These are phyloP conservation scores for Fragaria iinumae DNA, from an alignment of 306 rosid genomes.

Conservation along the genomic window DNA sequence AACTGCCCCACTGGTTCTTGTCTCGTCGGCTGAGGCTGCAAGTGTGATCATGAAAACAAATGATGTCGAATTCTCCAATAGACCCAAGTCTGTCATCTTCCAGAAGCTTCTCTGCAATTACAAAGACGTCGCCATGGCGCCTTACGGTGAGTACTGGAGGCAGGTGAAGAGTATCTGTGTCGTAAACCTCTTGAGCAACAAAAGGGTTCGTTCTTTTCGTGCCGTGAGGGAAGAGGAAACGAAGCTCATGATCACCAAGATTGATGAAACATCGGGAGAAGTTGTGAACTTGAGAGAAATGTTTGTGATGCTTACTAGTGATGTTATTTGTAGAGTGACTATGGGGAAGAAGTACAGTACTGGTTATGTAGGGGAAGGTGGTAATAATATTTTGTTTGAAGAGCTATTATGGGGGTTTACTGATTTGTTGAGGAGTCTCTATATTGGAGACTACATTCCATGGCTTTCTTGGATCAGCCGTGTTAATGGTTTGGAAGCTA, in stretches of 20 bases:
- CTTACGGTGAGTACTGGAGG: conserved; percentile 54
- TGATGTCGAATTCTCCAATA: conserved; percentile 29
- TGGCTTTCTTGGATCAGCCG: conserved; percentile 47
- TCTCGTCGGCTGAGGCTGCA: conserved; percentile 42
- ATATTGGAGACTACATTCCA: conserved; percentile 47
- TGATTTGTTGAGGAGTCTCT: conserved; percentile 30
- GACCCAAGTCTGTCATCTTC: conserved; percentile 13
- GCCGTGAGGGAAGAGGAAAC: conserved; percentile 34
- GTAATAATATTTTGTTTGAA: conserved; percentile 19
- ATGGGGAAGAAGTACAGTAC: conserved; percentile 49
- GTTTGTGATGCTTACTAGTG: conserved; percentile 25
- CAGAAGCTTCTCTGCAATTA: conserved; percentile 30
- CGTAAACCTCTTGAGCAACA: conserved; percentile 33
- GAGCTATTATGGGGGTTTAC: conserved; percentile 33
- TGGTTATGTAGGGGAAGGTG: neutral
- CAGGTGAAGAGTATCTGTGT: conserved; percentile 30
- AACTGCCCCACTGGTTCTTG: conserved; percentile 25
- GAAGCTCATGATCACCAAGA: conserved; percentile 17
- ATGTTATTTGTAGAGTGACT: conserved; percentile 43
- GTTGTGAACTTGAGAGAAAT: conserved; percentile 42
- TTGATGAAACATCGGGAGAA: neutral
- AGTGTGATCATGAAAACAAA: conserved; percentile 42
- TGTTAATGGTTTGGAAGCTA: conserved; percentile 38
- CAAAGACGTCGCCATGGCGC: conserved; percentile 32
- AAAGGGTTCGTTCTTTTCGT: conserved; percentile 36